Evolutionary conservation across 106 monocot genomes (phyloP).

Genomic region (Phalaenopsis equestris): DNA sequence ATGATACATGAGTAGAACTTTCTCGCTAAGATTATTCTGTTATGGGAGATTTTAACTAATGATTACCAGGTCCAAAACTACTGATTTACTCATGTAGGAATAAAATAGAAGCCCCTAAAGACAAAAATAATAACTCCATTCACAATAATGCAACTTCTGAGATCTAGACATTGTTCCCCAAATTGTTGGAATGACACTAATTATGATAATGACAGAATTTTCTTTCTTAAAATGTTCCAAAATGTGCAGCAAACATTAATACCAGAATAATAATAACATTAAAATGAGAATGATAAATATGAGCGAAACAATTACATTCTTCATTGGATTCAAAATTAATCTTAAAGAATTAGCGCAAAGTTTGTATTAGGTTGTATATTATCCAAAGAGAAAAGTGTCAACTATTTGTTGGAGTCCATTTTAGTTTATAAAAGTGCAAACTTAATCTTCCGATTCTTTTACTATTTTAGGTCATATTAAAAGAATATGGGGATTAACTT

Average conservation of each 20-base stretch:
- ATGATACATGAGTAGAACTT: not conserved
- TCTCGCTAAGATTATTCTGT: not conserved
- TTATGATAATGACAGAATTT: not conserved
- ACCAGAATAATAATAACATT: not conserved
- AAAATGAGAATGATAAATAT: not conserved
- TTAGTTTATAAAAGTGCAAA: too few relatives aligned
- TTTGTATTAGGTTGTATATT: not conserved
- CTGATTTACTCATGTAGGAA: not conserved
- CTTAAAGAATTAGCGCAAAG: not conserved
- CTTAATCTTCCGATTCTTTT: too few relatives aligned
- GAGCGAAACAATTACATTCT: slow-evolving; percentile 1
- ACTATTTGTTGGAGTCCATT: too few relatives aligned
- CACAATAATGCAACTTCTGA: not conserved
- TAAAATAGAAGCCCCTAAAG: not conserved
- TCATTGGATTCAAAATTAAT: not conserved
- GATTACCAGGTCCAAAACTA: not conserved
- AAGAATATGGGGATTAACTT: too few relatives aligned
- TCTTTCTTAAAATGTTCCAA: not conserved
- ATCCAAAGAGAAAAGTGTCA: too few relatives aligned
- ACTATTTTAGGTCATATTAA: too few relatives aligned
- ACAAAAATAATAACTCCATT: not conserved
- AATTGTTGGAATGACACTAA: not conserved
- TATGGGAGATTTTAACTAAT: not conserved
- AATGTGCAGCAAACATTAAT: not conserved
- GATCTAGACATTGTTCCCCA: not conserved